Conservation (phyloP, 73 alveolate species). For the Paramecium biaurelia region DNA sequence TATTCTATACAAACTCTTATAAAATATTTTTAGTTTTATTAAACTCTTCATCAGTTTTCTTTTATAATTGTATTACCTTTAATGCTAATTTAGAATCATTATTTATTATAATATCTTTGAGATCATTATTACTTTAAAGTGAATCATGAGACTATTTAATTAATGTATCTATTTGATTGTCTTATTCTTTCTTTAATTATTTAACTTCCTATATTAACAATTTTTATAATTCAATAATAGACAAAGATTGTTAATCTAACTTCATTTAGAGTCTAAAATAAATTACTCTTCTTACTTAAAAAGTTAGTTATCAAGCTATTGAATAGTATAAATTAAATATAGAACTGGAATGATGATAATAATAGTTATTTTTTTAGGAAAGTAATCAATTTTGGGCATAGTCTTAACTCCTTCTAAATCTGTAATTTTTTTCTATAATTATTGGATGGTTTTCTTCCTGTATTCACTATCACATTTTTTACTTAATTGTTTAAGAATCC, state of each 20-base stretch:
- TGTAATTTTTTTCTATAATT: not conserved
- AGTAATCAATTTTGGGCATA: not conserved
- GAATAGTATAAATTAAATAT: not conserved
- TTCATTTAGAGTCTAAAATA: not conserved
- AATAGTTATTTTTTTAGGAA: not conserved
- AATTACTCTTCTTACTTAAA: not conserved
- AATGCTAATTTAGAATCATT: not conserved
- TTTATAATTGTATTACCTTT: not conserved
- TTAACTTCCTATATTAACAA: not conserved
- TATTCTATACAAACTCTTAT: not conserved
- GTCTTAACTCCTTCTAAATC: not conserved
- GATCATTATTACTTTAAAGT: not conserved
- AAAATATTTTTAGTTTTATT: not conserved
- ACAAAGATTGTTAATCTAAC: not conserved
- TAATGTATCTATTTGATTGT: not conserved
- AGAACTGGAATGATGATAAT: not conserved
- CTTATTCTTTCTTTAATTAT: not conserved
- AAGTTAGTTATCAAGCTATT: not conserved
- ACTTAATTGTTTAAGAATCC: not conserved
- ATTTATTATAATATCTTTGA: not conserved
- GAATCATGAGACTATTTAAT: not conserved
- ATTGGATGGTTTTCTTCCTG: not conserved
- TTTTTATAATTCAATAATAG: not conserved
- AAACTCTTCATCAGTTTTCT: not conserved
- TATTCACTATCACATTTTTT: not conserved